These are phyloP conservation scores for Hypomyces perniciosus DNA, from an alignment of 2,329 filamentous ascomycete genomes.

Conservation along the genomic window DNA sequence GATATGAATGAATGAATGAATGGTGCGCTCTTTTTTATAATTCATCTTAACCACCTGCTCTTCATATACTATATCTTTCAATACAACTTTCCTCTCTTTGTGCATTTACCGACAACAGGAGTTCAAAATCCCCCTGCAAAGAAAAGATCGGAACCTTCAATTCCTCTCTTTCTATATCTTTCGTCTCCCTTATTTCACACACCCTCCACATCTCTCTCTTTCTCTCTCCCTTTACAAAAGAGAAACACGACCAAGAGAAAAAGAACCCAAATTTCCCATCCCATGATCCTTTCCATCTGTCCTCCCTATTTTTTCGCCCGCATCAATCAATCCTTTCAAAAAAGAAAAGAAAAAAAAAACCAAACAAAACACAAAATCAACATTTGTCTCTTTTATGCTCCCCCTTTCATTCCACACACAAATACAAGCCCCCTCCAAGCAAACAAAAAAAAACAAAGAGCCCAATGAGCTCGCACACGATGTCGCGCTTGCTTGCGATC, in stretches of 20 bases:
- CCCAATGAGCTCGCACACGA: slow-evolving; percentile 1
- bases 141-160: neutral
- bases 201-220: neutral
- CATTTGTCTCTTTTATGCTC: neutral
- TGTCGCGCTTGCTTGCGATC: slow-evolving; percentile 4
- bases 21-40: no score
- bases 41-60: no score
- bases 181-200: no score
- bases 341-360: neutral
- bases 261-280: neutral
- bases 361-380: no score
- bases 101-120: no score
- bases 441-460: neutral
- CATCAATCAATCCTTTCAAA: neutral
- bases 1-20: no score
- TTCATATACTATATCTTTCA: no score
- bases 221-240: neutral
- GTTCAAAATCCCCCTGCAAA: no score
- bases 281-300: neutral
- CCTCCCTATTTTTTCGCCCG: neutral
- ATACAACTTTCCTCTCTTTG: no score
- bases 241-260: neutral
- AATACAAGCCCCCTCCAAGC: neutral
- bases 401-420: slow-evolving; percentile 3
- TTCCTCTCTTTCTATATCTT: neutral